phyloP scores from a whole-genome alignment of 352 stramenopile genomes.

The Phytophthora pistaciae region DNA sequence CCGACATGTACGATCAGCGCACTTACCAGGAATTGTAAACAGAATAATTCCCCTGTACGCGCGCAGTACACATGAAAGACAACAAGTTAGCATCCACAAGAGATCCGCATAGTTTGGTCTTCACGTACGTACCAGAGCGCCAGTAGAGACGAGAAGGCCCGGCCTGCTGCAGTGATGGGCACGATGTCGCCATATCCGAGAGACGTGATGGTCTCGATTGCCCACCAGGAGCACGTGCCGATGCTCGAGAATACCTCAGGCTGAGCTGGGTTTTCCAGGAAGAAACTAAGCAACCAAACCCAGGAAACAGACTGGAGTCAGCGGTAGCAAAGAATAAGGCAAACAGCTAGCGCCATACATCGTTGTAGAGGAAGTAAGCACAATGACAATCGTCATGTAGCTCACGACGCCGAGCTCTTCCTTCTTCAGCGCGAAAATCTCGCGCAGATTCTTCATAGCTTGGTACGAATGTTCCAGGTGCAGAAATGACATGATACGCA shows the following conservation, averaged over 20 bases:
- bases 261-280: conserved; percentile 78
- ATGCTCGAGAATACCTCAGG: conserved; percentile 84
- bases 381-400: conserved; percentile 81
- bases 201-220: conserved; percentile 86
- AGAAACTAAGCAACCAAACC: conserved; percentile 55
- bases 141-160: conserved; percentile 78
- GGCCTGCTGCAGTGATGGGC: conserved; percentile 67
- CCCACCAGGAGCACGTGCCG: conserved; percentile 81
- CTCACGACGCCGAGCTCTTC: conserved; percentile 83
- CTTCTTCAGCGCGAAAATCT: conserved; percentile 79
- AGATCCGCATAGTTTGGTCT: background rate
- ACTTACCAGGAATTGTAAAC: conserved; percentile 79
- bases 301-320: background rate
- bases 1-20: background rate
- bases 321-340: background rate
- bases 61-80: background rate
- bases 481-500: conserved; percentile 86
- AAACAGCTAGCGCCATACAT: conserved; percentile 57
- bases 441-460: conserved; percentile 79
- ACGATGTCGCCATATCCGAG: conserved; percentile 91
- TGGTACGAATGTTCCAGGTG: conserved; percentile 82
- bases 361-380: conserved; percentile 85
- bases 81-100: background rate
- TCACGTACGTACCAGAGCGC: conserved; percentile 52
- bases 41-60: conserved; percentile 74